Evolutionary conservation across 169 alveolate genomes (phyloP), one percentile per base, ranked within the genome.

Genomic region (Theileria annulata): DNA sequence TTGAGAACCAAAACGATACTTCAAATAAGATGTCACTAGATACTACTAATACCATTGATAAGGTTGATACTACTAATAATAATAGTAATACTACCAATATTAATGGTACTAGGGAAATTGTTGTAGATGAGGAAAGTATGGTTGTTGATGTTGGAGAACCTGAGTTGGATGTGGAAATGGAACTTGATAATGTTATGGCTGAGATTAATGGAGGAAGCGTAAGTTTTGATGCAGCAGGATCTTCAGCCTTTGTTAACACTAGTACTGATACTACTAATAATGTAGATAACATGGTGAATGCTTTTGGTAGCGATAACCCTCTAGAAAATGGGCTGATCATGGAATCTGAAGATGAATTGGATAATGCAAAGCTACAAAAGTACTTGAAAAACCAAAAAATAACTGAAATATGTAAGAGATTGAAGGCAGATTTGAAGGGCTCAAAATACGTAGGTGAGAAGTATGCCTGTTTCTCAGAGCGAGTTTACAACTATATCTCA

Each of bases 401-500:
- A 23, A 60, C 23, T 4, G 69, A 60, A 23, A 33, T 60, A 17
- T 60, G 69, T n/a, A 60, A 27, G 33, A 60, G 69, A 23, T 33
- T 60, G 2, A 60, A 60, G 69, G 69, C 17, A 3, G 69, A 60
- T 33, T 33, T 60, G 69, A 60, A 13, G 33, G 69, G 69, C 10
- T 13, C 69, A 12, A 60, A n/a, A 60, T 35, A 35, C 47, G 8
- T 8, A 35, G 47, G 8, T 35, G 47, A 35, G 47, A n/a, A n/a
- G 33, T n/a, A 60, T 9, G 33, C 27, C 31, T n/a, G 23, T 13
- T 60, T 60, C 69, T 60, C 69, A 60, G 69, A 60, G 33, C 27
- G 69, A 23, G 69, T 60, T 27, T 60, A 60, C 69, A 60, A 60
- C 69, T 60, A 60, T 27, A 60, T 60, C 27, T 19, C 31, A 33